Evolutionary conservation across 169 alveolate species (phyloP), one percentile per base, ranked within the genome.

Genomic region (Miamiensis avidus): DNA sequence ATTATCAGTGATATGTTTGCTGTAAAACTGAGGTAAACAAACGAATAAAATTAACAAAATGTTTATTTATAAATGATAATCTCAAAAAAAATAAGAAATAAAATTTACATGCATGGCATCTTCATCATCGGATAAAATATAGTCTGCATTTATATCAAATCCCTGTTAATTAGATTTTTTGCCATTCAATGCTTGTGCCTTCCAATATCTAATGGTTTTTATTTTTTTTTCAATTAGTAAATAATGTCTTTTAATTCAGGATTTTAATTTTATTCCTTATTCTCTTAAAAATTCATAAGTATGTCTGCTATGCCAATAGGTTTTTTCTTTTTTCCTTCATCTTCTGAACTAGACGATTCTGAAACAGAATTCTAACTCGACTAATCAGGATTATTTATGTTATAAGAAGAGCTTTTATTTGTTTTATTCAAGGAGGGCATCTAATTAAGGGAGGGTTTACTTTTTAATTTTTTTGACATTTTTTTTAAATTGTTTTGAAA

Each of bases 91-190:
- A n/a, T n/a, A n/a, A n/a, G n/a, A n/a, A n/a, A n/a, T n/a, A n/a
- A n/a, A n/a, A n/a, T n/a, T 34, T 6, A n/a, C 34, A 0, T 79
- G 20, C 28, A 79, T 79, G 26, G 65, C 73, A 25, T 79, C 75
- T 65, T 49, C 75, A 29, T 79, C 84, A n/a, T 79, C 84, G 1
- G 75, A 34, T 1, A 49, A n/a, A 1, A 79, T 49, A 29, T 29
- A 79, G n/a, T n/a, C 26, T 20, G 34, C 33, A 64, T 16, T 64
- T 0, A 79, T 27, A 64, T 79, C 84, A 32, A 79, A 25, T 49
- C 64, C 84, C 0, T 4, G 0, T 79, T 49, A 34, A 29, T 79
- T 31, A 49, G 34, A 34, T 64, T 28, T 29, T 64, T 64, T 26
- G 15, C n/a, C n/a, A 49, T 34, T 64, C 6, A 4, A 11, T 49